A percentile compares a stretch with the other conserved stretches of the same genome.
phyloP scores from a whole-genome alignment of 179 eudicot species.

The Drosera spatulata region DNA sequence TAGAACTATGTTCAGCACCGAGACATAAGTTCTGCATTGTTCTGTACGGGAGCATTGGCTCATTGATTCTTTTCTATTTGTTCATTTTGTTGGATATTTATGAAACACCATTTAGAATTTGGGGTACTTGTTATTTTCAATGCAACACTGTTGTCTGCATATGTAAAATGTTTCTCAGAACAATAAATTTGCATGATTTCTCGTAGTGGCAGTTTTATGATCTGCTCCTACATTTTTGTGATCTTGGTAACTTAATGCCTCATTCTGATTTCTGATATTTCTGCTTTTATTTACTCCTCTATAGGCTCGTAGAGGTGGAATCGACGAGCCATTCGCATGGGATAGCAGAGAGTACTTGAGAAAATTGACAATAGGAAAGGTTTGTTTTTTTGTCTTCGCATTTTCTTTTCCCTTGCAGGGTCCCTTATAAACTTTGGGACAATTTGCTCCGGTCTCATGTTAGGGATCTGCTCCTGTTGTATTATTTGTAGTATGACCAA shows the following conservation, averaged over 20 bases:
- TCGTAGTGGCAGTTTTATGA: too few relatives aligned
- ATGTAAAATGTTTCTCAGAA: not conserved
- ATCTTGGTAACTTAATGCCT: not conserved
- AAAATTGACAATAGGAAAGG: conserved; percentile 96
- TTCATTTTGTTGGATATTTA: too few relatives aligned
- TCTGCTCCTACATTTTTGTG: not conserved
- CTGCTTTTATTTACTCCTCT: conserved; percentile 2
- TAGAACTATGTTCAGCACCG: too few relatives aligned
- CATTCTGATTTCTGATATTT: not conserved
- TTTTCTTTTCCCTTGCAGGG: not conserved
- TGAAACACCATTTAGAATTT: too few relatives aligned
- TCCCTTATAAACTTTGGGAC: not conserved
- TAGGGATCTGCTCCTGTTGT: not conserved
- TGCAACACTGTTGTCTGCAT: not conserved
- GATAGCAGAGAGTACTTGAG: conserved; percentile 87
- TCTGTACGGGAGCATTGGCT: too few relatives aligned
- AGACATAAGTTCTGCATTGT: too few relatives aligned
- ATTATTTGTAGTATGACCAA: too few relatives aligned
- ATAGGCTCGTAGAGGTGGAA: conserved; percentile 83
- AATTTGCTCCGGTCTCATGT: not conserved
- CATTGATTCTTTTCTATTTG: too few relatives aligned
- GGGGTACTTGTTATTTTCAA: too few relatives aligned
- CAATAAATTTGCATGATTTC: too few relatives aligned
- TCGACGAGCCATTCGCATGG: conserved; percentile 98
- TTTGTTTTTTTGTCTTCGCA: conserved; percentile 4